Conservation (phyloP, 2,329 filamentous ascomycete species). For the Neonectria faginata region DNA sequence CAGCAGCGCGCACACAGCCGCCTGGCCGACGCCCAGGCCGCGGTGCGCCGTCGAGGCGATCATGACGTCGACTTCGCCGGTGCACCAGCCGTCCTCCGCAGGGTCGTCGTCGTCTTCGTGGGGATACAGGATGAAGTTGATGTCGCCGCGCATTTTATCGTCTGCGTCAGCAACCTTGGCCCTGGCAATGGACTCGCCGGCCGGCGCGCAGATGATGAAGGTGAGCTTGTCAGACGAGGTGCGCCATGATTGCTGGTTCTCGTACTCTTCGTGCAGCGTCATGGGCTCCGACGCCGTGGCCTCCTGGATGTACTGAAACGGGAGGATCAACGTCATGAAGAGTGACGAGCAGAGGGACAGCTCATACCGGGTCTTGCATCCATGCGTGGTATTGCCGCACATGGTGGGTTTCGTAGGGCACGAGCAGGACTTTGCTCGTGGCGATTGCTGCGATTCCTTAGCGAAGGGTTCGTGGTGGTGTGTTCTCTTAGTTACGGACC, state of each 20-base stretch:
- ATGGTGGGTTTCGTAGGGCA: conserved; percentile 86
- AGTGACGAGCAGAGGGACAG: background rate
- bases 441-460: conserved; percentile 67
- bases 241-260: conserved; percentile 92
- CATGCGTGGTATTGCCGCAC: conserved; percentile 86
- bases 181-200: conserved; percentile 15
- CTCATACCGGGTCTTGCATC: conserved; percentile 82
- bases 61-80: conserved; percentile 90
- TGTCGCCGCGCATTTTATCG: conserved; percentile 75
- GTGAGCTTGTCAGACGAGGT: conserved; percentile 87
- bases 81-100: conserved; percentile 44
- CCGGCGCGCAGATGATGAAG: conserved; percentile 81
- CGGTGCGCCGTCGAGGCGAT: conserved; percentile 72
- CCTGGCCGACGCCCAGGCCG: conserved; percentile 72
- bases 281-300: conserved; percentile 91
- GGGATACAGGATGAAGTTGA: conserved; percentile 82
- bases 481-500: conserved; percentile 47
- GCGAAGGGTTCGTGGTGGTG: background rate
- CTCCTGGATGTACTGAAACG: conserved; percentile 76
- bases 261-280: conserved; percentile 83
- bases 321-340: background rate
- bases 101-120: conserved; percentile 57
- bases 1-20: conserved; percentile 75
- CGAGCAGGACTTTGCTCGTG: conserved; percentile 75
- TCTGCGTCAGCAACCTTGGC: conserved; percentile 65